Evolutionary conservation across 768 basidiomycete genomes (phyloP), one percentile per base, ranked within the genome.

Genomic region (Trametes maxima): DNA sequence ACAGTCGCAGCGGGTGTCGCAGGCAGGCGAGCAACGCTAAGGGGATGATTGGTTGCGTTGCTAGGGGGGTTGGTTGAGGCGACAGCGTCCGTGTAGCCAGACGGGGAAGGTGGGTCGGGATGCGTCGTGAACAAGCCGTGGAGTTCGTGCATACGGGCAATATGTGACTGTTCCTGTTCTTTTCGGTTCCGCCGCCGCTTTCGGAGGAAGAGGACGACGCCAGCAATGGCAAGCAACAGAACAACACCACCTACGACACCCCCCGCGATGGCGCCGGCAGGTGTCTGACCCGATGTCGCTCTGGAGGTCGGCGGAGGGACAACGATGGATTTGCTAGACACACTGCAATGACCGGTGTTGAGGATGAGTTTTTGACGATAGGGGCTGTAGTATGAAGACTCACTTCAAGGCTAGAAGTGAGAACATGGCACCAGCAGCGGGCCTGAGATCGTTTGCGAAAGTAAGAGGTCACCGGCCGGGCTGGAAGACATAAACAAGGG

Each of bases 391-490:
- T 22, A n/a, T 2, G 19, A 13, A 11, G 12, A 49, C 60, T 43
- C 42, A 65, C 64, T 25, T 59, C 43, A 65, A 21, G 1, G 64
- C 64, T 19, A 65, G 21, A 16, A 59, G 47, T 10, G 64, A 52
- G 59, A 58, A 65, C 57, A 65, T 45, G 1, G 52, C 64, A 14
- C 64, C 64, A 3, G 48, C 24, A 33, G 56, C 52, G 11, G 64
- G 64, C 11, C 64, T 65, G 49, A 35, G 28, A 13, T 17, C 24
- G 17, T 1, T 14, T 12, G 10, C 40, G 5, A 6, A 42, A 10
- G 13, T 24, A 3, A 33, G 43, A 36, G 10, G 5, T 36, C 33
- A 51, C 17, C 13, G 8, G 3, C 5, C 19, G 28, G 17, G 21
- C 2, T 11, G 16, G 16, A n/a, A 37, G 5, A 5, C 13, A n/a